A percentile compares a stretch with the other conserved stretches of the same genome.
Conservation (phyloP, 768 basidiomycete species). For the Naematelia aurantialba region DNA sequence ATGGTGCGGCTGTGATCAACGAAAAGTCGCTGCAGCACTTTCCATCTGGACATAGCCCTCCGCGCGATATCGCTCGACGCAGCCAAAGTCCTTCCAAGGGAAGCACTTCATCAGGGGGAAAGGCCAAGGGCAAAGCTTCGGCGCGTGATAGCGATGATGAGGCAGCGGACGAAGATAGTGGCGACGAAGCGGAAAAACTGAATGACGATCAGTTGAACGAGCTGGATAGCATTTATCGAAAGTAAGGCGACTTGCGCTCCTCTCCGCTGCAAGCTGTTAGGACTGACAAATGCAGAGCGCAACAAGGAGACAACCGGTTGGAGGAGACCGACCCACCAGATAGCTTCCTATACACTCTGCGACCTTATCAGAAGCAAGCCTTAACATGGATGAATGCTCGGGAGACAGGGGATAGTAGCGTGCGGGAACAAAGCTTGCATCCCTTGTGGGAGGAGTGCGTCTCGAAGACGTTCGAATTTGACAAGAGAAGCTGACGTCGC, state of each 20-base stretch:
- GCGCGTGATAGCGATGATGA: constrained; percentile 54
- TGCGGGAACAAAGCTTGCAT: constrained; percentile 70
- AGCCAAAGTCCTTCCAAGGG: constrained; percentile 35
- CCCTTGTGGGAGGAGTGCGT: constrained; percentile 89
- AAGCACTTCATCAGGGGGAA: constrained; percentile 31
- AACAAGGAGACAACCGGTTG: constrained; percentile 70
- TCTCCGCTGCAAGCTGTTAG: constrained; percentile 11
- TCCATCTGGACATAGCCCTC: constrained; percentile 45
- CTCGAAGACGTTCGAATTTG: background rate
- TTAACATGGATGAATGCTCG: constrained; percentile 85
- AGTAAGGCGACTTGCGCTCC: constrained; percentile 53
- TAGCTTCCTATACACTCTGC: constrained; percentile 69
- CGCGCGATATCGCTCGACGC: constrained; percentile 10
- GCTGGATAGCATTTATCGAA: constrained; percentile 68
- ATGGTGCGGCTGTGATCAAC: constrained; percentile 41
- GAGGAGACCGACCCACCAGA: constrained; percentile 75
- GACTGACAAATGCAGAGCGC: constrained; percentile 60
- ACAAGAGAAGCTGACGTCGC: constrained; percentile 13
- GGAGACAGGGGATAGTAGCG: constrained; percentile 70
- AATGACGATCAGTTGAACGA: constrained; percentile 71
- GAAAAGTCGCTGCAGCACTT: constrained; percentile 52
- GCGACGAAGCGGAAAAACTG: constrained; percentile 69
- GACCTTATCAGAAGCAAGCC: constrained; percentile 92
- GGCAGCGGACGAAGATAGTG: constrained; percentile 76
- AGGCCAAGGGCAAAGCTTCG: constrained; percentile 50